Conservation (phyloP, 192 early-diverging fungal genomes). For the Kappamyces sp. region DNA sequence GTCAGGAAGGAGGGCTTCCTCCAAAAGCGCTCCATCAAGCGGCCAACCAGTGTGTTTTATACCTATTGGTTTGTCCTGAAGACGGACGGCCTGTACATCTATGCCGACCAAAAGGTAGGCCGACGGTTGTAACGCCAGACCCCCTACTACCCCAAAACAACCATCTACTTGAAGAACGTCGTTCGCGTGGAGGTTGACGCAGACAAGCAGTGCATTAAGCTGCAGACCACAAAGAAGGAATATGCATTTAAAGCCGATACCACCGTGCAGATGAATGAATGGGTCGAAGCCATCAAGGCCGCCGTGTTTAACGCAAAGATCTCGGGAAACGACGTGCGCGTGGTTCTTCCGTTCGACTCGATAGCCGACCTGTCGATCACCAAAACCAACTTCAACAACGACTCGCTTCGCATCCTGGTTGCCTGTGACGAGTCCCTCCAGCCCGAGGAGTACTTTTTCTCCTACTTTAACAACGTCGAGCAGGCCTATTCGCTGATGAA, state of each 20-base stretch:
- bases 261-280: conserved; percentile 42
- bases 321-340: conserved; percentile 44
- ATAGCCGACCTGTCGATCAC: conserved; percentile 50
- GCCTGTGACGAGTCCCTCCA: conserved; percentile 41
- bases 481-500: conserved; percentile 22
- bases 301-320: conserved; percentile 55
- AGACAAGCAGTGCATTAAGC: background rate
- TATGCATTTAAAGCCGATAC: conserved; percentile 58
- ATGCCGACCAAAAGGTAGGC: conserved; percentile 42
- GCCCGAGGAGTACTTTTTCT: conserved; percentile 55
- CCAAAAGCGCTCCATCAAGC: conserved; percentile 40
- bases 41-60: conserved; percentile 30
- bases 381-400: conserved; percentile 33
- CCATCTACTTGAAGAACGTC: conserved; percentile 56
- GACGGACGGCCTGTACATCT: conserved; percentile 52
- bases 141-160: conserved; percentile 52
- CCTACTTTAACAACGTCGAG: conserved; percentile 54
- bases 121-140: conserved; percentile 28
- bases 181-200: conserved; percentile 37
- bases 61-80: conserved; percentile 59
- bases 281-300: conserved; percentile 46
- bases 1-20: conserved; percentile 28
- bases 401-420: conserved; percentile 47
- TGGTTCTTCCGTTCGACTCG: conserved; percentile 49
- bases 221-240: conserved; percentile 28